Conservation (phyloP, 331 rosid genomes). For the Rhamnella rubrinervis region DNA sequence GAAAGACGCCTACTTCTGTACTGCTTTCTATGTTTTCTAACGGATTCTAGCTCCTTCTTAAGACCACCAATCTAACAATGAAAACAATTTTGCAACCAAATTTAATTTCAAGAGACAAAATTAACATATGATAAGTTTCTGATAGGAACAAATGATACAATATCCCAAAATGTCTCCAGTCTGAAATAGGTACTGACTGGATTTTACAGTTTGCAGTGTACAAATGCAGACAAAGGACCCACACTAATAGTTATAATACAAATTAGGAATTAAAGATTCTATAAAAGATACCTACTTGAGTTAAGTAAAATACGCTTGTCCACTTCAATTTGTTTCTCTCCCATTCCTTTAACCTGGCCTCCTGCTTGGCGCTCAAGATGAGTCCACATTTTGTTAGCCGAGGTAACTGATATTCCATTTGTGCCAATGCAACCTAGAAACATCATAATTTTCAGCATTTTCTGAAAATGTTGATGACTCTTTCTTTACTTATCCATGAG, state of each 20-base stretch:
- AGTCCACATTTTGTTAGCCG: slow-evolving; percentile 95
- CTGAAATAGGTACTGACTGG: background rate
- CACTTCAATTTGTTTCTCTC: slow-evolving; percentile 97
- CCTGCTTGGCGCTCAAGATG: slow-evolving; percentile 99
- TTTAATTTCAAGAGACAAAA: slow-evolving; percentile 6
- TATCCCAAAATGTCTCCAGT: background rate
- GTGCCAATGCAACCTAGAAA: slow-evolving; percentile 86
- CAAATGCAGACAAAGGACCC: background rate
- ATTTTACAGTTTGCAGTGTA: background rate
- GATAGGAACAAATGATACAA: background rate
- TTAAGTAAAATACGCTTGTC: slow-evolving; percentile 92
- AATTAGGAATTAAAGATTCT: background rate
- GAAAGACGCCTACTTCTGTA: slow-evolving; percentile 76
- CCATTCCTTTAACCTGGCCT: slow-evolving; percentile 98
- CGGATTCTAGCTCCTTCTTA: slow-evolving; percentile 79
- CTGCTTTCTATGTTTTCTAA: slow-evolving; percentile 88
- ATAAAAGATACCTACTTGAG: slow-evolving; percentile 63
- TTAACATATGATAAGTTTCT: background rate
- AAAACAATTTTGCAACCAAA: slow-evolving; percentile 21
- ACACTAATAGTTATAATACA: background rate
- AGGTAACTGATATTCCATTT: slow-evolving; percentile 97
- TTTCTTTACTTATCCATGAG: slow-evolving; percentile 10
- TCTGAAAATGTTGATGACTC: slow-evolving; percentile 10
- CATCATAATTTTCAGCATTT: slow-evolving; percentile 22
- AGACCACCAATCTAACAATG: slow-evolving; percentile 74